Conservation (phyloP, 176 grass and related monocot genomes). For the Saccharum spontaneum region DNA sequence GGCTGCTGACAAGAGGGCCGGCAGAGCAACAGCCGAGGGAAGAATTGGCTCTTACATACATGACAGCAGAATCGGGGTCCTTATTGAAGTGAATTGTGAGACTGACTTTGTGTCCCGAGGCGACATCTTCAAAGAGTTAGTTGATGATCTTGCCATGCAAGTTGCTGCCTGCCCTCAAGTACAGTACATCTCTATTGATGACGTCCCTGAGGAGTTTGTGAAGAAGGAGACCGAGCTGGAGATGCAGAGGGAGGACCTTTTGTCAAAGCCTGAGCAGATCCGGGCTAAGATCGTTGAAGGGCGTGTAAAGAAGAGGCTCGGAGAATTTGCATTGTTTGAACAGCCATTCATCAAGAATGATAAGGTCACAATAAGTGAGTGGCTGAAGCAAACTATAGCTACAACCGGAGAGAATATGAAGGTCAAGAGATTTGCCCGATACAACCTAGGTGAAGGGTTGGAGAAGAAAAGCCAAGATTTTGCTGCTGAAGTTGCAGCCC, state of each 20-base stretch:
- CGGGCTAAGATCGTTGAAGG: conserved; percentile 94
- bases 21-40: conserved; percentile 83
- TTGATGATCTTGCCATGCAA: conserved; percentile 98
- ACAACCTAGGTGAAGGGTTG: conserved; percentile 94
- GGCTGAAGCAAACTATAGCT: conserved; percentile 91
- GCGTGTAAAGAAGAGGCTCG: conserved; percentile 84
- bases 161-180: conserved; percentile 95
- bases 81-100: conserved; percentile 97
- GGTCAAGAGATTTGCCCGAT: conserved; percentile 85
- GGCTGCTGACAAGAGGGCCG: conserved; percentile 93
- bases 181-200: conserved; percentile 69
- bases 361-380: conserved; percentile 86
- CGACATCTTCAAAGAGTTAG: conserved; percentile 87
- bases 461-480: conserved; percentile 97
- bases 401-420: conserved; percentile 95
- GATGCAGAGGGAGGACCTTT: conserved; percentile 92
- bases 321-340: conserved; percentile 88
- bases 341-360: conserved; percentile 99
- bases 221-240: conserved; percentile 92
- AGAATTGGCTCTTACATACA: conserved; percentile 58
- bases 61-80: conserved; percentile 30
- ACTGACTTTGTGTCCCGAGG: conserved; percentile 99
- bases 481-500: conserved; percentile 93
- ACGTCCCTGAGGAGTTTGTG: conserved; percentile 81
- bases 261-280: conserved; percentile 83